Conservation (phyloP, 2,329 filamentous ascomycete species). For the Pseudogymnoascus sp. region DNA sequence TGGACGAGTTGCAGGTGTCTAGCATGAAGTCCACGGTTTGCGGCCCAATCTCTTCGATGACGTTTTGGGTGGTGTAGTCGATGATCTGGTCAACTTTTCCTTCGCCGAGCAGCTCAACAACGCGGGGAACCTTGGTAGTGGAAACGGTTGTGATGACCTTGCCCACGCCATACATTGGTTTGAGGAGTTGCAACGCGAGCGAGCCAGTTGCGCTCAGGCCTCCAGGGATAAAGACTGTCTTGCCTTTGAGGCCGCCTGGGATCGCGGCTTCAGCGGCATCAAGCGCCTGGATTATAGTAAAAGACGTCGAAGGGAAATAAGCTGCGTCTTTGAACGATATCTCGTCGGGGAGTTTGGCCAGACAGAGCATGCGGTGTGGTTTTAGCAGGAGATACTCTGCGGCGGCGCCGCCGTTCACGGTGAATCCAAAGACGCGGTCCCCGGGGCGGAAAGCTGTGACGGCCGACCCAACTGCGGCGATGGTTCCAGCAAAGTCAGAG, state of each 20-base stretch:
- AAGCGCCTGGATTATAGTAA: conserved; percentile 35
- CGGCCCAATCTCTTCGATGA: conserved; percentile 26
- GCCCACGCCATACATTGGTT: conserved; percentile 35
- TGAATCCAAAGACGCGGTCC: conserved; percentile 31
- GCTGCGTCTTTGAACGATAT: conserved; percentile 35
- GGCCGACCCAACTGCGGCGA: conserved; percentile 29
- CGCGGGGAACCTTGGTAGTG: conserved; percentile 33
- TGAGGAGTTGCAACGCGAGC: conserved; percentile 37
- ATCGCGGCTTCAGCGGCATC: conserved; percentile 23
- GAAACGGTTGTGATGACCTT: conserved; percentile 40
- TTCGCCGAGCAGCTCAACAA: conserved; percentile 33
- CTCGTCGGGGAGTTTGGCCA: conserved; percentile 32
- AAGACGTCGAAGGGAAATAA: conserved; percentile 33
- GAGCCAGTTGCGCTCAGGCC: conserved; percentile 33
- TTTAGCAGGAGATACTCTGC: conserved; percentile 28
- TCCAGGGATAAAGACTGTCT: conserved; percentile 33
- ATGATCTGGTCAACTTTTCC: conserved; percentile 34
- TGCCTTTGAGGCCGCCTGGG: conserved; percentile 33
- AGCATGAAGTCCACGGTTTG: conserved; percentile 37
- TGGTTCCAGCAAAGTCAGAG: conserved; percentile 34
- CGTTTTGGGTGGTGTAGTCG: conserved; percentile 33
- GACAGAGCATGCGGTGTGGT: conserved; percentile 28
- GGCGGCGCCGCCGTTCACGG: conserved; percentile 20
- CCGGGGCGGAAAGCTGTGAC: conserved; percentile 32
- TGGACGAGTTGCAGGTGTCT: conserved; percentile 33